These are phyloP conservation scores for Rhizopogon vesiculosus DNA, from an alignment of 768 basidiomycete genomes.

Conservation along the genomic window DNA sequence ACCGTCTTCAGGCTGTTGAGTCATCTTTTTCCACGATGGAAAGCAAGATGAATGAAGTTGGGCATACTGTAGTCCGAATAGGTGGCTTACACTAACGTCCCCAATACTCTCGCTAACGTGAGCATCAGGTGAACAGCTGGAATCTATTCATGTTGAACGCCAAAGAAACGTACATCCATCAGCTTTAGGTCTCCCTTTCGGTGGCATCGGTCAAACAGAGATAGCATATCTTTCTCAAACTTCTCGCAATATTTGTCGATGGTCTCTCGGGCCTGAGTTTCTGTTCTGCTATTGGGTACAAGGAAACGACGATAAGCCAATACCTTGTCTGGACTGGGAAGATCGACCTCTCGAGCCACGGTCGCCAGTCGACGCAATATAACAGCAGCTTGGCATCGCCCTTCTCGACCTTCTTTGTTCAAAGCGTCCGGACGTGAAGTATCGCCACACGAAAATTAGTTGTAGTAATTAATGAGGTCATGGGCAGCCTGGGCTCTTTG, in stretches of 20 bases:
- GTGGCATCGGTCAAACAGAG: slow-evolving; percentile 93
- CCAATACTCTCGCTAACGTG: slow-evolving; percentile 4
- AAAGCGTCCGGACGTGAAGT: slow-evolving; percentile 68
- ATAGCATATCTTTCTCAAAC: slow-evolving; percentile 98
- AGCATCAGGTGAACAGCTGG: slow-evolving; percentile 82
- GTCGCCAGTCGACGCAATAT: slow-evolving; percentile 79
- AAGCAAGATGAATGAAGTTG: slow-evolving; percentile 86
- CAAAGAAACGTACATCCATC: slow-evolving; percentile 90
- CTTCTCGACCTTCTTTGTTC: slow-evolving; percentile 85
- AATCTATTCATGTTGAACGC: slow-evolving; percentile 88
- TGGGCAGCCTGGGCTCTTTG: slow-evolving; percentile 82
- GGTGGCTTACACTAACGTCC: slow-evolving; percentile 42
- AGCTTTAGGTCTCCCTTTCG: slow-evolving; percentile 97
- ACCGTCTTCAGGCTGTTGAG: slow-evolving; percentile 64
- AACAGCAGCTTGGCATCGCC: slow-evolving; percentile 83
- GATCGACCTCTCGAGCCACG: slow-evolving; percentile 90
- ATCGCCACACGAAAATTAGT: slow-evolving; percentile 83
- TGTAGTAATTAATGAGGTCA: slow-evolving; percentile 91
- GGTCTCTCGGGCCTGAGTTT: slow-evolving; percentile 70
- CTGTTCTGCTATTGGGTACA: background rate
- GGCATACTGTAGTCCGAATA: slow-evolving; percentile 89
- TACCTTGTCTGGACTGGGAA: slow-evolving; percentile 79
- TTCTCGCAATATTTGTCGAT: slow-evolving; percentile 98
- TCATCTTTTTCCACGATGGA: slow-evolving; percentile 90
- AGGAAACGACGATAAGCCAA: background rate